phyloP scores from a whole-genome alignment of 2,329 filamentous ascomycete species.

The Aspergillus quadrilineatus region DNA sequence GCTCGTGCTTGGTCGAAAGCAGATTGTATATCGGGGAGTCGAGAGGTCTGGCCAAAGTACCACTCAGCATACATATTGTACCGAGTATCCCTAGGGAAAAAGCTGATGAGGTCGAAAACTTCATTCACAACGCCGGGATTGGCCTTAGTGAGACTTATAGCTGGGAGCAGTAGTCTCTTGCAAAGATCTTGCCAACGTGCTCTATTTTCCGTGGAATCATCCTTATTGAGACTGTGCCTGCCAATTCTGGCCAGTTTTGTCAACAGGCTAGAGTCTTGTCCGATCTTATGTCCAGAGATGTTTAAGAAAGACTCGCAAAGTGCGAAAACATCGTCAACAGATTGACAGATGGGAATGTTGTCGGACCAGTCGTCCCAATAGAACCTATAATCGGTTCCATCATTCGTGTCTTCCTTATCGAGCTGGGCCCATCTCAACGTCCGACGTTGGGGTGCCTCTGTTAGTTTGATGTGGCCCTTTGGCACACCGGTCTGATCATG shows the following conservation, averaged over 20 bases:
- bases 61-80: slow-evolving; percentile 93
- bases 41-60: slow-evolving; percentile 76
- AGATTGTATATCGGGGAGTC: slow-evolving; percentile 71
- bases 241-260: slow-evolving; percentile 86
- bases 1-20: slow-evolving; percentile 74
- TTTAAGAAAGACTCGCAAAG: slow-evolving; percentile 83
- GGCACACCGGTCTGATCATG: slow-evolving; percentile 66
- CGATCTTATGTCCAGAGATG: slow-evolving; percentile 83
- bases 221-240: slow-evolving; percentile 67
- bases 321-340: slow-evolving; percentile 83
- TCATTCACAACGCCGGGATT: slow-evolving; percentile 85
- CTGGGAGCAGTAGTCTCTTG: slow-evolving; percentile 79
- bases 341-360: slow-evolving; percentile 87
- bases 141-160: slow-evolving; percentile 78
- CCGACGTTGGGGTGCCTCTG: slow-evolving; percentile 61
- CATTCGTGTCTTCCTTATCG: slow-evolving; percentile 72
- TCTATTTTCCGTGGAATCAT: slow-evolving; percentile 68
- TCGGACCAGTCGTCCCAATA: slow-evolving; percentile 98
- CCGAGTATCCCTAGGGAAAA: slow-evolving; percentile 72
- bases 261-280: slow-evolving; percentile 74
- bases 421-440: slow-evolving; percentile 79
- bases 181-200: slow-evolving; percentile 82
- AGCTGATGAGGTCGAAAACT: slow-evolving; percentile 77
- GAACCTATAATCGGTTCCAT: slow-evolving; percentile 77
- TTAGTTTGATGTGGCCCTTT: slow-evolving; percentile 67